These are phyloP conservation scores for Berberis vulgaris DNA, from an alignment of 164 flowering plant species.

Conservation along the genomic window DNA sequence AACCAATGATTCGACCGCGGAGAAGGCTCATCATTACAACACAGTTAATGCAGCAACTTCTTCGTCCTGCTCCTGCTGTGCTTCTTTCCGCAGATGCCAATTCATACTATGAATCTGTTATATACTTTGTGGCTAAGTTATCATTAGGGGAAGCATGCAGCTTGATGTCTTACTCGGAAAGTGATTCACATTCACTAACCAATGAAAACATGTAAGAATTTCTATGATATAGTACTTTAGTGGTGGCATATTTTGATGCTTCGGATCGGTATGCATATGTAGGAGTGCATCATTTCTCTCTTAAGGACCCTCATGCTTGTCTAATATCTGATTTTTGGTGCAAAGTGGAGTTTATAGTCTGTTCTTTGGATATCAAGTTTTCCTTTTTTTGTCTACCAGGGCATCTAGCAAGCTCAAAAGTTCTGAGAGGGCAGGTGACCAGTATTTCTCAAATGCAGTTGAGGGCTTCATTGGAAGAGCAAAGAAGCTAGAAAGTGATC, in stretches of 20 bases:
- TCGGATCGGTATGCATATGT: not conserved
- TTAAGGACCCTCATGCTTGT: too few species aligned
- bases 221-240: not conserved
- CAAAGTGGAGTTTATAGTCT: not conserved
- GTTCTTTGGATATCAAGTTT: slow-evolving; percentile 4
- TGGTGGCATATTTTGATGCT: not conserved
- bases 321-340: too few species aligned
- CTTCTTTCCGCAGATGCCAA: slow-evolving; percentile 45
- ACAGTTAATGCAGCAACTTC: slow-evolving; percentile 67
- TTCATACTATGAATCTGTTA: slow-evolving; percentile 33
- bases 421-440: slow-evolving; percentile 25
- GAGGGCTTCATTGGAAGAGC: slow-evolving; percentile 41
- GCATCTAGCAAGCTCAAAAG: slow-evolving; percentile 26
- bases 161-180: slow-evolving; percentile 21
- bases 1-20: slow-evolving; percentile 30
- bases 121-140: slow-evolving; percentile 43
- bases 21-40: slow-evolving; percentile 68
- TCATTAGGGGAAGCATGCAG: slow-evolving; percentile 76
- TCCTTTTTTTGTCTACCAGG: slow-evolving; percentile 24
- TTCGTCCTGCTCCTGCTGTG: slow-evolving; percentile 44
- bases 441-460: slow-evolving; percentile 31
- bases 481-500: slow-evolving; percentile 48
- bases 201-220: slow-evolving; percentile 38
- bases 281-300: too few species aligned
- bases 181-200: slow-evolving; percentile 17